These are phyloP conservation scores for Fusarium irregulare DNA, from an alignment of 2,329 filamentous ascomycete species.

Conservation along the genomic window DNA sequence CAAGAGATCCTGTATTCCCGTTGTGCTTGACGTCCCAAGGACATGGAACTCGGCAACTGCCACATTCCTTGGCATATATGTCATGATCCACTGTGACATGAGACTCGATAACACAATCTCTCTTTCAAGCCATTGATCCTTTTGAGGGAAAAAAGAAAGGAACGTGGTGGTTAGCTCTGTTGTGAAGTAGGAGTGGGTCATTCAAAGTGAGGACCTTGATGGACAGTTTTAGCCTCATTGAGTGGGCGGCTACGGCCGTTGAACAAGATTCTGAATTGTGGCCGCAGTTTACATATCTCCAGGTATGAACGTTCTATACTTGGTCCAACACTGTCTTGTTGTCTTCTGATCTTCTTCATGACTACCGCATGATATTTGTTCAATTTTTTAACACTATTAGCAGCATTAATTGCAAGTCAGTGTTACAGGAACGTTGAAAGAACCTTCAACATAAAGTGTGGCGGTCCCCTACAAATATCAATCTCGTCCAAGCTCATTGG, in stretches of 20 bases:
- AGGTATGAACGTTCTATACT: neutral
- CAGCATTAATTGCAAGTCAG: neutral
- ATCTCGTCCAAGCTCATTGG: slow-evolving; percentile 25
- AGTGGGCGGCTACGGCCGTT: slow-evolving; percentile 8
- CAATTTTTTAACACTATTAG: neutral
- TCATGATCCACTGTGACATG: slow-evolving; percentile 15
- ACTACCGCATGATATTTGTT: neutral
- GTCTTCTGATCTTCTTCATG: fast-evolving
- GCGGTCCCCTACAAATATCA: slow-evolving; percentile 15
- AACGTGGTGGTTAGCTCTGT: slow-evolving; percentile 10
- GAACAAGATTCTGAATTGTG: slow-evolving; percentile 21
- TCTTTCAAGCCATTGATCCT: neutral
- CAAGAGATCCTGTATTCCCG: neutral
- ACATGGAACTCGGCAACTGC: slow-evolving; percentile 34
- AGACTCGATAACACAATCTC: slow-evolving; percentile 4
- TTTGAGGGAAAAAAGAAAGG: neutral
- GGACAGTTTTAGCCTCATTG: slow-evolving; percentile 33
- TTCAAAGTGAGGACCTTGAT: slow-evolving; percentile 48
- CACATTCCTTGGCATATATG: slow-evolving; percentile 31
- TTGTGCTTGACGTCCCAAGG: slow-evolving; percentile 9
- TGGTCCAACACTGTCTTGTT: fast-evolving
- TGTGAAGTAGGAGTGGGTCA: slow-evolving; percentile 40
- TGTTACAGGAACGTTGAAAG: slow-evolving; percentile 5
- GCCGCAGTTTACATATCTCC: slow-evolving; percentile 3
- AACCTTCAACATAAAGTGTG: slow-evolving; percentile 31